A percentile compares a stretch with the other conserved stretches of the same genome.
phyloP scores from a whole-genome alignment of 2,329 filamentous ascomycete genomes.

The Bertia moriformis region DNA sequence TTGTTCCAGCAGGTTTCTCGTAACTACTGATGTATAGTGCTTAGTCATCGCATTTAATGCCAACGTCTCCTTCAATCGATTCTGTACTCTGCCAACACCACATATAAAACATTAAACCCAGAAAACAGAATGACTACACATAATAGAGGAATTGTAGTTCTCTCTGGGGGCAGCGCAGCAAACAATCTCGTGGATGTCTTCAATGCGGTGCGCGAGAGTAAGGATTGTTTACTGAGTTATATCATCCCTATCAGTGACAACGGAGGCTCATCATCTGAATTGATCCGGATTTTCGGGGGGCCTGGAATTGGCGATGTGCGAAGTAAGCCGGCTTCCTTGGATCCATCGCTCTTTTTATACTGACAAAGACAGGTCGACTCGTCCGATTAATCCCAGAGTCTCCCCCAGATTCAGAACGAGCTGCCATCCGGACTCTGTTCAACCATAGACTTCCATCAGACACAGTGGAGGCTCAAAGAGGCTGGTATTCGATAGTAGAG shows the following conservation, averaged over 20 bases:
- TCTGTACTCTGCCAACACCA: no score
- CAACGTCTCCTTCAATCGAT: no score
- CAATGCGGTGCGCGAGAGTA: conserved; percentile 46
- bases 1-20: no score
- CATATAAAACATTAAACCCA: no score
- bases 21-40: no score
- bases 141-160: conserved; percentile 58
- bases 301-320: conserved; percentile 69
- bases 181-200: conserved; percentile 91
- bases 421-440: conserved; percentile 69
- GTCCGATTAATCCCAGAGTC: conserved; percentile 74
- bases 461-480: conserved; percentile 44
- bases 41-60: no score
- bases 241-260: conserved; percentile 95
- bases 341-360: not conserved
- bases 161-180: conserved; percentile 85
- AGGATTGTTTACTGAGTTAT: conserved; percentile 59
- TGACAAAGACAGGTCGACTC: conserved; percentile 48
- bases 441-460: conserved; percentile 66
- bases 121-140: no score
- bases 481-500: conserved; percentile 85
- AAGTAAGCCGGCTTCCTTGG: conserved; percentile 32
- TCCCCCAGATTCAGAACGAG: conserved; percentile 44
- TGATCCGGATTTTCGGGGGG: conserved; percentile 87
- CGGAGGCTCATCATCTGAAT: conserved; percentile 81